Evolutionary conservation across 225 moss, liverwort and hornwort species (phyloP).

Genomic region (Climacium dendroides): DNA sequence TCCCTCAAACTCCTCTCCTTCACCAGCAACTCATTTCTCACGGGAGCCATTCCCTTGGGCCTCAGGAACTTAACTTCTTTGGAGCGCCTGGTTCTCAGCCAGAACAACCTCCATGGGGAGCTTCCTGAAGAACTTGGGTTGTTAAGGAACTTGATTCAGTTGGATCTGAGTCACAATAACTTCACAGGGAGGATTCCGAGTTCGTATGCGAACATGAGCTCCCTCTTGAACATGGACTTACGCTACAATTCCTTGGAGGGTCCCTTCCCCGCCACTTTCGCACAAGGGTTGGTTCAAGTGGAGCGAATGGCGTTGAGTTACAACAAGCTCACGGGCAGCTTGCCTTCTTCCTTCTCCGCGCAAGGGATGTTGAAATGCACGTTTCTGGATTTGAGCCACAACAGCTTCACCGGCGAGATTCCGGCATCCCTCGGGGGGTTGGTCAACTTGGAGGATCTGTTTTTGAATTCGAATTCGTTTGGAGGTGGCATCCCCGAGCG

Average conservation of each 20-base stretch:
- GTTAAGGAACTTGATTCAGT: background rate
- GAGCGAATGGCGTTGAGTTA: conserved; percentile 21
- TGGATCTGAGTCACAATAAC: conserved; percentile 28
- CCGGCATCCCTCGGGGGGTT: conserved; percentile 1
- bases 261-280: background rate
- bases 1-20: conserved; percentile 37
- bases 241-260: conserved; percentile 13
- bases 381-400: conserved; percentile 17
- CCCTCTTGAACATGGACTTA: conserved; percentile 13
- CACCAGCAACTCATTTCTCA: conserved; percentile 13
- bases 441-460: conserved; percentile 9
- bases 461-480: conserved; percentile 14
- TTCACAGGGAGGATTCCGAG: conserved; percentile 6
- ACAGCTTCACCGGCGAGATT: conserved; percentile 3
- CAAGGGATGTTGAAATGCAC: background rate
- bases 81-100: conserved; percentile 5
- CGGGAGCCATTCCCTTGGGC: background rate
- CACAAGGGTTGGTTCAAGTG: background rate
- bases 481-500: conserved; percentile 9
- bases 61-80: conserved; percentile 3
- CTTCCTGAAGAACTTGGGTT: background rate
- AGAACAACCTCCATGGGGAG: conserved; percentile 3
- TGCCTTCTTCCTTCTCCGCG: background rate
- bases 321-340: background rate
- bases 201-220: background rate